phyloP scores from a whole-genome alignment of 805 yeast genomes.

The Hanseniaspora lindneri region DNA sequence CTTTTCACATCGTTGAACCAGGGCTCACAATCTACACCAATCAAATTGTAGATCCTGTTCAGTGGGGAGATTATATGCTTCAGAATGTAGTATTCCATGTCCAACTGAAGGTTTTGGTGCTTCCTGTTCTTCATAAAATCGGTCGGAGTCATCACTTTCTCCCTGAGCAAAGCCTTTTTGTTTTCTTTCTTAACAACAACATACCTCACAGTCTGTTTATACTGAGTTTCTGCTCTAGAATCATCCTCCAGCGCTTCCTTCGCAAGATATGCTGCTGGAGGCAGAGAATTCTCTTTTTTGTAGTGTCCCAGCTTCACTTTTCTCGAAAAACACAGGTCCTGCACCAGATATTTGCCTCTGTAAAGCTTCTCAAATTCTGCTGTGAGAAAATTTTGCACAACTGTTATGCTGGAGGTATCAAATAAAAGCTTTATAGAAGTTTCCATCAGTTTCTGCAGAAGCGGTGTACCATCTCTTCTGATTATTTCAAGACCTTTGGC shows the following conservation, averaged over 20 bases:
- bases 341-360: conserved; percentile 50
- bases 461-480: conserved; percentile 87
- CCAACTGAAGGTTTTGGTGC: conserved; percentile 37
- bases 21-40: conserved; percentile 65
- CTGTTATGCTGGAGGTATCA: conserved; percentile 57
- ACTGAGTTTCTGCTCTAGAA: conserved; percentile 70
- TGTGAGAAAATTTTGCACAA: conserved; percentile 52
- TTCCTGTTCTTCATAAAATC: conserved; percentile 42
- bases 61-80: conserved; percentile 82
- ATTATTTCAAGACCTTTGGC: conserved; percentile 96
- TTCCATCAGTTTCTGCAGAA: conserved; percentile 74
- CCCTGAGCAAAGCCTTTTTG: conserved; percentile 43
- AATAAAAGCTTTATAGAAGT: conserved; percentile 56
- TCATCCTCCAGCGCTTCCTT: conserved; percentile 47
- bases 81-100: conserved; percentile 72
- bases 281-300: conserved; percentile 56
- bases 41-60: conserved; percentile 64
- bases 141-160: conserved; percentile 69
- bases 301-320: conserved; percentile 80
- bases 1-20: conserved; percentile 41
- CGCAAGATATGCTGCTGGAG: conserved; percentile 88
- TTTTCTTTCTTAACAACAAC: conserved; percentile 53
- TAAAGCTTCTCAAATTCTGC: conserved; percentile 57
- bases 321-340: conserved; percentile 84
- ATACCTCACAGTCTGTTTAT: conserved; percentile 77